Percentiles rank a stretch among this genome's conserved stretches.
Evolutionary conservation across 2,329 filamentous ascomycete species (phyloP).

Genomic region (Fusarium succisae): DNA sequence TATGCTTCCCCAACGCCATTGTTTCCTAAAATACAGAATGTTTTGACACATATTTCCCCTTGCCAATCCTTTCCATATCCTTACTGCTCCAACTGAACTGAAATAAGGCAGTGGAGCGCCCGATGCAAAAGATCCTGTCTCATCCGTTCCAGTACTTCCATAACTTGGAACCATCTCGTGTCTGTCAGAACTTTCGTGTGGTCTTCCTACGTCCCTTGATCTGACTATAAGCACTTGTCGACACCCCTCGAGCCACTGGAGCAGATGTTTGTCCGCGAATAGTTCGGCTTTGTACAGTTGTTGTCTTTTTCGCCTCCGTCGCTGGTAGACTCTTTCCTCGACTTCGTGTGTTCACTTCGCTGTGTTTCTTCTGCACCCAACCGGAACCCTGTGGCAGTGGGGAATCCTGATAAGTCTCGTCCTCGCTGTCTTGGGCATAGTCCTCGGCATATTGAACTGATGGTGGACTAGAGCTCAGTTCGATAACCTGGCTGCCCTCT

Average conservation of each 20-base stretch:
- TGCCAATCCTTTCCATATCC: background rate
- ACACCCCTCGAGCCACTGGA: constrained; percentile 28
- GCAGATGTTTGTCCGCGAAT: constrained; percentile 24
- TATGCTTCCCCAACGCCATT: constrained; percentile 16
- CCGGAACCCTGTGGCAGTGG: constrained; percentile 28
- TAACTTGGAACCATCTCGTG: background rate
- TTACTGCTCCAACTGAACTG: background rate
- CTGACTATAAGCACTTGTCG: constrained; percentile 37
- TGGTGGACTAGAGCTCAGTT: constrained; percentile 43
- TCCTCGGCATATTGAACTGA: constrained; percentile 31
- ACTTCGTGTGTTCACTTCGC: constrained; percentile 30
- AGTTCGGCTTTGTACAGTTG: background rate
- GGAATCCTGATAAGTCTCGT: constrained; percentile 35
- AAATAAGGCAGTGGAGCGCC: background rate
- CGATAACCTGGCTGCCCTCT: constrained; percentile 47
- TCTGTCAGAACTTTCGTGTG: constrained; percentile 33
- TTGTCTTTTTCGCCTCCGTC: background rate
- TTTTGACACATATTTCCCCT: background rate
- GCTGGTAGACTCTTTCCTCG: constrained; percentile 34
- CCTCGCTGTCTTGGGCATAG: constrained; percentile 35
- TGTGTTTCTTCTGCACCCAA: constrained; percentile 35
- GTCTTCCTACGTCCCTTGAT: constrained; percentile 37
- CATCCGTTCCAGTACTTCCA: constrained; percentile 10
- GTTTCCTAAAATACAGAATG: constrained; percentile 22
- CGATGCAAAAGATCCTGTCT: background rate